Conservation (phyloP, 768 basidiomycete genomes). For the Mycena olivaceomarginata region DNA sequence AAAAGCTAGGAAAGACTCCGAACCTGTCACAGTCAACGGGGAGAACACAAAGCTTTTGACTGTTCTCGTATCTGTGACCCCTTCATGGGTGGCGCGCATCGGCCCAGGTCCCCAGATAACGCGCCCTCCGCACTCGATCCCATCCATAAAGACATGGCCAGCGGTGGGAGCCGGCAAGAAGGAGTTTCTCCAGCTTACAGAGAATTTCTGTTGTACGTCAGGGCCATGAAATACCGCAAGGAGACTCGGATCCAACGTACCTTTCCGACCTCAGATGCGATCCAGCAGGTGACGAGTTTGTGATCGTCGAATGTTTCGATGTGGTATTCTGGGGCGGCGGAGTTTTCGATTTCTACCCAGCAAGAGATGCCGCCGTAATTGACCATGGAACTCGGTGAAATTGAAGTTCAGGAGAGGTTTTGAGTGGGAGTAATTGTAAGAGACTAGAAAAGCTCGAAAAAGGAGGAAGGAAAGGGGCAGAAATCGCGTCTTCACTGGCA, state of each 20-base stretch:
- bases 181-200: slow-evolving; percentile 32
- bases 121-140: slow-evolving; percentile 34
- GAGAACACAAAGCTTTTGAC: slow-evolving; percentile 30
- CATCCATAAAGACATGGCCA: slow-evolving; percentile 37
- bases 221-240: background rate
- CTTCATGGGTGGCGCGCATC: slow-evolving; percentile 3
- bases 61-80: slow-evolving; percentile 24
- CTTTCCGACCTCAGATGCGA: slow-evolving; percentile 35
- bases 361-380: slow-evolving; percentile 16
- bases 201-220: slow-evolving; percentile 23
- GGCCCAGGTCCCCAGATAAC: slow-evolving; percentile 18
- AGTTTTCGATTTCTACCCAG: slow-evolving; percentile 29
- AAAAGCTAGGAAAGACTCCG: background rate
- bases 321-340: background rate
- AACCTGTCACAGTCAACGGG: slow-evolving; percentile 22
- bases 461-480: background rate
- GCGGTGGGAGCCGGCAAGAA: slow-evolving; percentile 6
- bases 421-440: background rate
- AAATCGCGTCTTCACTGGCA: slow-evolving; percentile 2
- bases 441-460: background rate
- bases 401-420: background rate
- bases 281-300: slow-evolving; percentile 35
- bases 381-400: slow-evolving; percentile 3
- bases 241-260: background rate
- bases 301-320: background rate